Conservation (phyloP, 495 filamentous ascomycete species). For the Aspergillus diversus region DNA sequence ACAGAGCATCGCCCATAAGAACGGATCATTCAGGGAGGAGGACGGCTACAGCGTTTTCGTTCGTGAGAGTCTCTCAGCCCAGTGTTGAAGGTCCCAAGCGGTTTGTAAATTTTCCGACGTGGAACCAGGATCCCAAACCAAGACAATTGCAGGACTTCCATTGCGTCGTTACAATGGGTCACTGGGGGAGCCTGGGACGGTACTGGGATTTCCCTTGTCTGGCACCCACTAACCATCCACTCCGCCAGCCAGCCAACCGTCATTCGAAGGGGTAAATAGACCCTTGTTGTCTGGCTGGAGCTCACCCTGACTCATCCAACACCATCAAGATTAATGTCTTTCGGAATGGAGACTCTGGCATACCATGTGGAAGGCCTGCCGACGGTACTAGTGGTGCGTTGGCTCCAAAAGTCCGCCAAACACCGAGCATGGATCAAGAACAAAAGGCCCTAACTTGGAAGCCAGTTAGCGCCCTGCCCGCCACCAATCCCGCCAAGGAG, state of each 20-base stretch:
- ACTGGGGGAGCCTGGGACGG: slow-evolving; percentile 25
- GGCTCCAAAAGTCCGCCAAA: slow-evolving; percentile 33
- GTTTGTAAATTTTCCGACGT: slow-evolving; percentile 29
- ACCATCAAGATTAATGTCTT: slow-evolving; percentile 14
- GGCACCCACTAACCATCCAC: slow-evolving; percentile 23
- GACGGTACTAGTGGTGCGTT: slow-evolving; percentile 30
- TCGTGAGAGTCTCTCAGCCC: slow-evolving; percentile 7
- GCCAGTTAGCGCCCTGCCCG: slow-evolving; percentile 26
- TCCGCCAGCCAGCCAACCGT: slow-evolving; percentile 28
- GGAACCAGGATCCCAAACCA: slow-evolving; percentile 21
- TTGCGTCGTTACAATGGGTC: slow-evolving; percentile 28
- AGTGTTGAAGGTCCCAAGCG: background rate
- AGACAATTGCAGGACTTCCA: slow-evolving; percentile 18
- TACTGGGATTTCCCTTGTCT: slow-evolving; percentile 20
- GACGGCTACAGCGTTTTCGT: background rate
- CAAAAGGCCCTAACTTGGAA: slow-evolving; percentile 22
- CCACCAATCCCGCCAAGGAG: slow-evolving; percentile 24
- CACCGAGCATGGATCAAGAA: slow-evolving; percentile 27
- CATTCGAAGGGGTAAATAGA: slow-evolving; percentile 25
- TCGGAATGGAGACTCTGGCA: slow-evolving; percentile 19
- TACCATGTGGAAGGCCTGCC: slow-evolving; percentile 33
- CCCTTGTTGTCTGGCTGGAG: slow-evolving; percentile 27
- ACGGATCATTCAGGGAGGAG: background rate
- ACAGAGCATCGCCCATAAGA: background rate
- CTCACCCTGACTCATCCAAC: slow-evolving; percentile 23